These are phyloP conservation scores for Xerocomus potaroensis DNA, from an alignment of 768 basidiomycete genomes.

Conservation along the genomic window DNA sequence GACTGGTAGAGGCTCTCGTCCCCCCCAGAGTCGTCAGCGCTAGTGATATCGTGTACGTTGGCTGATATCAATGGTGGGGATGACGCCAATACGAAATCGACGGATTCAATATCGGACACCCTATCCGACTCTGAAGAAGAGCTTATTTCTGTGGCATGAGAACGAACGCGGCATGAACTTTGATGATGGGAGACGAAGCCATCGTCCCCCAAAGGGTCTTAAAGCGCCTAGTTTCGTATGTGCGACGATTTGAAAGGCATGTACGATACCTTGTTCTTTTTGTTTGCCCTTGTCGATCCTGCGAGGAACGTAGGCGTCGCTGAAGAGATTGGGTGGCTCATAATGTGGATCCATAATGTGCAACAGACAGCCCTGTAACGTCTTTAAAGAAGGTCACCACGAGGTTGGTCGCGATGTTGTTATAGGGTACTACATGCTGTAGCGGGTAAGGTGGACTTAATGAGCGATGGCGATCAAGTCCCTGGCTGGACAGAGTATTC, in stretches of 20 bases:
- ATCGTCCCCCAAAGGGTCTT: slow-evolving; percentile 9
- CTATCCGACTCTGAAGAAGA: slow-evolving; percentile 9
- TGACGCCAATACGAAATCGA: slow-evolving; percentile 1
- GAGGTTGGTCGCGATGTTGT: slow-evolving; percentile 6
- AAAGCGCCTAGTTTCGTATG: not conserved
- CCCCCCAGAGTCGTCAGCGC: not conserved
- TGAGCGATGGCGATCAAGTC: slow-evolving; percentile 11
- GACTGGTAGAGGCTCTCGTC: slow-evolving; percentile 17
- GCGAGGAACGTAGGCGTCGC: not conserved
- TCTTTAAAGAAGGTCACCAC: slow-evolving; percentile 10
- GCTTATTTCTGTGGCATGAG: not conserved
- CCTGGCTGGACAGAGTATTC: slow-evolving; percentile 3
- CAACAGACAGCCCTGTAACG: not conserved
- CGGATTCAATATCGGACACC: not conserved
- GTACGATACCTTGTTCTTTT: slow-evolving; percentile 14
- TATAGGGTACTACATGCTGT: slow-evolving; percentile 4
- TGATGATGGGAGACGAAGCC: not conserved
- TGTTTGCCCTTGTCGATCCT: slow-evolving; percentile 18
- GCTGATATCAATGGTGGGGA: slow-evolving; percentile 1
- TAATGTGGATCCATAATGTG: slow-evolving; percentile 8
- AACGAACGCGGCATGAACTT: not conserved
- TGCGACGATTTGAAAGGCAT: not conserved
- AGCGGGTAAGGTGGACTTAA: slow-evolving; percentile 6
- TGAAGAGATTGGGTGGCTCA: slow-evolving; percentile 14
- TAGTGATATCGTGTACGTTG: not conserved